Evolutionary conservation across 331 rosid genomes (phyloP).

Genomic region (Stylosanthes scabra): DNA sequence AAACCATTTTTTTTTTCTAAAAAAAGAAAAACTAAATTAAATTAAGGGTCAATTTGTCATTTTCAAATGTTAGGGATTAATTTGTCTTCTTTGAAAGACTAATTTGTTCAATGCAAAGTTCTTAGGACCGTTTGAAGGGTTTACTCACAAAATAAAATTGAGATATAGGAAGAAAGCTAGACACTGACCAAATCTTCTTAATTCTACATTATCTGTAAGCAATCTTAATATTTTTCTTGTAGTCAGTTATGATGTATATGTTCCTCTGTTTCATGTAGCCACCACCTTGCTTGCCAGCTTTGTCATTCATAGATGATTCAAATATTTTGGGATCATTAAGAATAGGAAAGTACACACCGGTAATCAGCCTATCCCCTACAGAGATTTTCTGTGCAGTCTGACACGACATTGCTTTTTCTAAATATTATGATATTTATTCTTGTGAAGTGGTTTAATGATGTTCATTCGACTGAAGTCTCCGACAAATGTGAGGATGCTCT

Average conservation of each 20-base stretch:
- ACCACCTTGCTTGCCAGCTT: slow-evolving; percentile 82
- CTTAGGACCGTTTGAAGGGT: no score
- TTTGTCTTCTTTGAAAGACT: no score
- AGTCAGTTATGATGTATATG: slow-evolving; percentile 18
- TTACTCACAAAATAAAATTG: not conserved
- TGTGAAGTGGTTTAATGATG: slow-evolving; percentile 92
- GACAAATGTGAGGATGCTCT: slow-evolving; percentile 87
- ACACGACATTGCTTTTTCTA: slow-evolving; percentile 34
- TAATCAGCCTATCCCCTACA: slow-evolving; percentile 38
- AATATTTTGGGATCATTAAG: slow-evolving; percentile 70
- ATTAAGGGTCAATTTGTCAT: no score
- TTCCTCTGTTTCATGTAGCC: slow-evolving; percentile 53
- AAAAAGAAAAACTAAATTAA: no score
- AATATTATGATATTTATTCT: slow-evolving; percentile 33
- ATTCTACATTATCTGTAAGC: slow-evolving; percentile 19
- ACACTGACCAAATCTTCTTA: slow-evolving; percentile 2
- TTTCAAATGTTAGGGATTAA: no score
- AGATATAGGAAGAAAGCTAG: slow-evolving; percentile 5
- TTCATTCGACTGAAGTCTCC: slow-evolving; percentile 77
- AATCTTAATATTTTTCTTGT: not conserved
- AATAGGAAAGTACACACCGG: slow-evolving; percentile 85
- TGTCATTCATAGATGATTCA: slow-evolving; percentile 57
- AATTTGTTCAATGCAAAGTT: no score
- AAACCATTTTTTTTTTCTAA: no score
- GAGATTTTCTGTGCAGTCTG: slow-evolving; percentile 24